A percentile compares a stretch with the other conserved stretches of the same genome.
Evolutionary conservation across 1,139 yeast species (phyloP).

Genomic region (Debaryomyces subglobosus): DNA sequence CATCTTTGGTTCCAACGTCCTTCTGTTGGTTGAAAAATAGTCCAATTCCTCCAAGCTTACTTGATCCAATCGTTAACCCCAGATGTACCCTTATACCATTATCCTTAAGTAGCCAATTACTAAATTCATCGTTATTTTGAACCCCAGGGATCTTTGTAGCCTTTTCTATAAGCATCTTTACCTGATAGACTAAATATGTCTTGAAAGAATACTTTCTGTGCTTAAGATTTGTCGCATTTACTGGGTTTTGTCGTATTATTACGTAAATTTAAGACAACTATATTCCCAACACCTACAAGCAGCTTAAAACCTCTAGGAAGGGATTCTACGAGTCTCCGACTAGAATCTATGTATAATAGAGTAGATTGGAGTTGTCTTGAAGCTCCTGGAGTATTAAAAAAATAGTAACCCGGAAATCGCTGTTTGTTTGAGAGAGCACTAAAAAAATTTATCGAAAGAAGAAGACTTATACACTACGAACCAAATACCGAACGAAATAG

Average conservation of each 20-base stretch:
- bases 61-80: conserved; percentile 22
- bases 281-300: neutral
- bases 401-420: conserved; percentile 7
- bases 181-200: neutral
- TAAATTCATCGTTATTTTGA: conserved; percentile 10
- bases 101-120: conserved; percentile 12
- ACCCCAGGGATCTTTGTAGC: conserved; percentile 19
- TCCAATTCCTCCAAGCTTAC: conserved; percentile 40
- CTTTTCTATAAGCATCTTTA: neutral
- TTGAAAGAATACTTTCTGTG: neutral
- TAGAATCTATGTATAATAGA: neutral
- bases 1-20: neutral
- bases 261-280: neutral
- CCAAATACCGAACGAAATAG: neutral
- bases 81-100: conserved; percentile 14
- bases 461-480: neutral
- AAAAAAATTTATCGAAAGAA: conserved; percentile 3
- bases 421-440: neutral
- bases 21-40: conserved; percentile 23
- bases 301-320: neutral
- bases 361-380: neutral
- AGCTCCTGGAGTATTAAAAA: neutral
- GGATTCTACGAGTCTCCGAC: neutral
- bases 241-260: neutral
- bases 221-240: neutral